These are phyloP conservation scores for Starmerella floris DNA, from an alignment of 805 yeast genomes.

Conservation along the genomic window DNA sequence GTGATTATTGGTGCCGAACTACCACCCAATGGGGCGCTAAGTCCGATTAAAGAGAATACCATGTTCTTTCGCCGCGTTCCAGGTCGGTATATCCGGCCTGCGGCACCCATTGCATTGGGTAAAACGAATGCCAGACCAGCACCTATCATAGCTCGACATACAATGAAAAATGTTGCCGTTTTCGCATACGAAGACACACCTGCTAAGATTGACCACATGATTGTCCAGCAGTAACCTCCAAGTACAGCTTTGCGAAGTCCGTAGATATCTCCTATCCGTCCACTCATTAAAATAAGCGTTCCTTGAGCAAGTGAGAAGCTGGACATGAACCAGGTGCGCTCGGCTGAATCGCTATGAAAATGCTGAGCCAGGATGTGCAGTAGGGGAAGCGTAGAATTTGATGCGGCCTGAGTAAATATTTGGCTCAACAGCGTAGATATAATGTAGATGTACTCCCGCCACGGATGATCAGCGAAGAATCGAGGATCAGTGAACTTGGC, in stretches of 20 bases:
- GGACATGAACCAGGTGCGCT: slow-evolving; percentile 51
- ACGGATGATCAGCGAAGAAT: slow-evolving; percentile 5
- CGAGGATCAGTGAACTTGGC: slow-evolving; percentile 10
- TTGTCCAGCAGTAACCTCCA: slow-evolving; percentile 42
- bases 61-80: slow-evolving; percentile 33
- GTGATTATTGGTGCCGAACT: slow-evolving; percentile 39
- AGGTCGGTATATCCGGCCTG: slow-evolving; percentile 27
- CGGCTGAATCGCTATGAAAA: slow-evolving; percentile 22
- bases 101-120: slow-evolving; percentile 48
- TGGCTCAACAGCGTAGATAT: slow-evolving; percentile 42
- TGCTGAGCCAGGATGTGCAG: slow-evolving; percentile 23
- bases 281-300: slow-evolving; percentile 54
- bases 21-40: slow-evolving; percentile 50
- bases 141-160: slow-evolving; percentile 49
- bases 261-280: slow-evolving; percentile 56
- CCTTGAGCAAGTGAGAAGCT: slow-evolving; percentile 60
- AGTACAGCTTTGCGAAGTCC: slow-evolving; percentile 44
- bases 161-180: slow-evolving; percentile 18
- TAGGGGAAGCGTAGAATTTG: slow-evolving; percentile 16
- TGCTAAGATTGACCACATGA: slow-evolving; percentile 44
- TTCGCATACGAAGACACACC: slow-evolving; percentile 43
- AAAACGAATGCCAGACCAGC: slow-evolving; percentile 45
- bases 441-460: slow-evolving; percentile 11
- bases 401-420: slow-evolving; percentile 38
- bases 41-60: slow-evolving; percentile 45